These are phyloP conservation scores for Thelonectria discophora DNA, from an alignment of 2,329 filamentous ascomycete genomes.

Conservation along the genomic window DNA sequence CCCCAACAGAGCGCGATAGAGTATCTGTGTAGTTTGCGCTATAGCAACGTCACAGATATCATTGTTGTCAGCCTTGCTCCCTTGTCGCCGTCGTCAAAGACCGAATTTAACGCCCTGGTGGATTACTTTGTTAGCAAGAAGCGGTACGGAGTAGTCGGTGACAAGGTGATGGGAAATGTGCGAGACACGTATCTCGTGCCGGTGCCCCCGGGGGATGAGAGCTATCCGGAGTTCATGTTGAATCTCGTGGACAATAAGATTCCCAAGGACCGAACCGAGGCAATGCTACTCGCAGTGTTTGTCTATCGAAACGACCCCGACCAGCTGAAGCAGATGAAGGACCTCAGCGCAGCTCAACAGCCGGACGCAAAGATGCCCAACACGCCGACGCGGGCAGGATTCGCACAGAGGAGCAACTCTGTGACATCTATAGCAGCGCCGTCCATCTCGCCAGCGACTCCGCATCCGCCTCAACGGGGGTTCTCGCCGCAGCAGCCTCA, in stretches of 20 bases:
- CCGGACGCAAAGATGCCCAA: conserved; percentile 29
- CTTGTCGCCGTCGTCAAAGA: conserved; percentile 66
- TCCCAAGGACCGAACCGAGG: conserved; percentile 74
- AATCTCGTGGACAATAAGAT: conserved; percentile 87
- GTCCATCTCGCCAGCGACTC: conserved; percentile 64
- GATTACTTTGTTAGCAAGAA: conserved; percentile 86
- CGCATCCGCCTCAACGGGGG: conserved; percentile 45
- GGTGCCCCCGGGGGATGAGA: conserved; percentile 74
- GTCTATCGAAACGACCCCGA: conserved; percentile 75
- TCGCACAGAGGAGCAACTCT: conserved; percentile 56
- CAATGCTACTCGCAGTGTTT: conserved; percentile 84
- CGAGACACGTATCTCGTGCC: conserved; percentile 93
- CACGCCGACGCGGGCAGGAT: conserved; percentile 48
- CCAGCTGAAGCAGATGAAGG: conserved; percentile 44
- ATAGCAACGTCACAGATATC: conserved; percentile 83
- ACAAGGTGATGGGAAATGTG: conserved; percentile 77
- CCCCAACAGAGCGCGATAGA: conserved; percentile 84
- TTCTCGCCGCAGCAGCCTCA: conserved; percentile 48
- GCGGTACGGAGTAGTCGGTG: conserved; percentile 87
- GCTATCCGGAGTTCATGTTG: conserved; percentile 85
- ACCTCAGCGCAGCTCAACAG: conserved; percentile 23
- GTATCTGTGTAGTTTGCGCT: conserved; percentile 88
- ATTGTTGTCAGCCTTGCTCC: conserved; percentile 78
- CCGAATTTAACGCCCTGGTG: conserved; percentile 79
- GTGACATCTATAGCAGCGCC: conserved; percentile 54